Evolutionary conservation across 257 asterid species (phyloP).

Genomic region (Thymus mandschuricus): DNA sequence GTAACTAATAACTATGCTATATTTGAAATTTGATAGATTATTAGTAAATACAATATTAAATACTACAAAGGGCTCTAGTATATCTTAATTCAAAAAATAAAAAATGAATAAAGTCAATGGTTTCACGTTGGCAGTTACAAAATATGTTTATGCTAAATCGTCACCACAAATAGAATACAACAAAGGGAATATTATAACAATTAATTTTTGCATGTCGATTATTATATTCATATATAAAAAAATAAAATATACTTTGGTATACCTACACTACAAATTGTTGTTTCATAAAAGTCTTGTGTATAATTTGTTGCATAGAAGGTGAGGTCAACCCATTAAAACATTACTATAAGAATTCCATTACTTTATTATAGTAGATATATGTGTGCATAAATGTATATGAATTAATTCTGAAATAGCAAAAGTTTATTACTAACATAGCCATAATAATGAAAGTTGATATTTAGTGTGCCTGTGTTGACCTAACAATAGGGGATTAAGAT

Average conservation of each 20-base stretch:
- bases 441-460: no score
- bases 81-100: neutral
- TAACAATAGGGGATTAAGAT: no score
- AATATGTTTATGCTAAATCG: neutral
- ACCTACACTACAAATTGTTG: neutral
- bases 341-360: neutral
- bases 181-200: neutral
- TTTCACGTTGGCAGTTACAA: conserved; percentile 20
- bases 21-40: no score
- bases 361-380: no score
- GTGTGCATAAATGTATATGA: no score
- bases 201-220: conserved; percentile 18
- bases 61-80: no score
- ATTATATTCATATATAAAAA: neutral
- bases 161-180: neutral
- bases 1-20: no score
- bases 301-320: neutral
- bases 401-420: no score
- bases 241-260: neutral
- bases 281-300: neutral
- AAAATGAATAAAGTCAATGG: conserved; percentile 11
- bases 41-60: no score
- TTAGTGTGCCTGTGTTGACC: no score
- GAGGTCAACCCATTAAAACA: neutral
- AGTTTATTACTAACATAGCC: no score